Conservation (phyloP, 2,329 filamentous ascomycete species). For the Colletotrichum higginsianum region DNA sequence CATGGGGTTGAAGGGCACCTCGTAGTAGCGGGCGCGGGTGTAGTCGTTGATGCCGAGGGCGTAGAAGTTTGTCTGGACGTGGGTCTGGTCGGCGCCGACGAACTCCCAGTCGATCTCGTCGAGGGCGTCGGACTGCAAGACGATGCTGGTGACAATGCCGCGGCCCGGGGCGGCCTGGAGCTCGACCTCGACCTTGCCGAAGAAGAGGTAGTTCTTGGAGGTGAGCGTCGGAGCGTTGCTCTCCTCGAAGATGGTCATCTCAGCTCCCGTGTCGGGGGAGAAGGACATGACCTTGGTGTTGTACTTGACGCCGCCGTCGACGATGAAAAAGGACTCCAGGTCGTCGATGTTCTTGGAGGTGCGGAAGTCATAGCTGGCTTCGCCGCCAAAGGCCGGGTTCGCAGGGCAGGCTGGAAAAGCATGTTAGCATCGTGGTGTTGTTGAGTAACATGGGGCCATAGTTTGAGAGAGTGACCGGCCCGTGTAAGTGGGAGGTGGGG, state of each 20-base stretch:
- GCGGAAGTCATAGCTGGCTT: slow-evolving; percentile 39
- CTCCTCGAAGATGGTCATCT: slow-evolving; percentile 63
- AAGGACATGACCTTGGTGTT: slow-evolving; percentile 54
- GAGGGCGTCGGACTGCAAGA: slow-evolving; percentile 64
- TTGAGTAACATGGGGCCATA: too few relatives aligned
- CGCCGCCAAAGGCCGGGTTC: slow-evolving; percentile 42
- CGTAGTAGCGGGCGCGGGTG: slow-evolving; percentile 64
- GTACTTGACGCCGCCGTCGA: slow-evolving; percentile 63
- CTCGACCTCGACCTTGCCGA: slow-evolving; percentile 64
- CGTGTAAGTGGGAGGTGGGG: neutral
- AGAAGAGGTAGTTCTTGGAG: slow-evolving; percentile 66
- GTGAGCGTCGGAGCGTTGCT: slow-evolving; percentile 63
- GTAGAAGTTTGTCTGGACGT: slow-evolving; percentile 67
- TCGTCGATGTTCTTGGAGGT: slow-evolving; percentile 51
- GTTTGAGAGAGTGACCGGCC: neutral
- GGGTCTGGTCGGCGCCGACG: slow-evolving; percentile 49
- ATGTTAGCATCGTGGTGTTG: slow-evolving; percentile 15
- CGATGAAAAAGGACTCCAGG: slow-evolving; percentile 67
- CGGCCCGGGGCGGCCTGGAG: slow-evolving; percentile 62
- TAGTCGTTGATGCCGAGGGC: slow-evolving; percentile 70
- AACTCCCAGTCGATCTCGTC: slow-evolving; percentile 69
- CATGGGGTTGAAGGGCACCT: slow-evolving; percentile 57
- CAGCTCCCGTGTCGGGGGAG: slow-evolving; percentile 59
- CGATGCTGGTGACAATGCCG: slow-evolving; percentile 65
- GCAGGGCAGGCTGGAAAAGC: slow-evolving; percentile 34